A percentile compares a stretch with the other conserved stretches of the same genome.
phyloP scores from a whole-genome alignment of 148 eudicot species.

The Amaranthus hypochondriacus region DNA sequence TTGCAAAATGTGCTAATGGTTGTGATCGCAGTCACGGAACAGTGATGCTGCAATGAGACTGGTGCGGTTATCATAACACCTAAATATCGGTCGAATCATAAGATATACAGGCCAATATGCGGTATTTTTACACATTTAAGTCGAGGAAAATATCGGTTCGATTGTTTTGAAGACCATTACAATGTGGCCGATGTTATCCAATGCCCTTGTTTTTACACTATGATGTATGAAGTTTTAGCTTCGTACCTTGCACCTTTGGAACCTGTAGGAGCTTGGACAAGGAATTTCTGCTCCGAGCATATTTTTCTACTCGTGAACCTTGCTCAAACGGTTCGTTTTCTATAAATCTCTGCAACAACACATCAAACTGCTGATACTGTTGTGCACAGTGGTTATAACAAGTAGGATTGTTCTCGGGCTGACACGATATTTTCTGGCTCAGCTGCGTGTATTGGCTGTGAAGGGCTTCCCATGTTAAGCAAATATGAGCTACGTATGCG shows the following conservation, averaged over 20 bases:
- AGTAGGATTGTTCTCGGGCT: conserved; percentile 49
- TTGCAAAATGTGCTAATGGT: neutral
- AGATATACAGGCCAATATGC: too few species aligned
- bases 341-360: conserved; percentile 79
- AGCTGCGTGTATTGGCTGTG: conserved; percentile 83
- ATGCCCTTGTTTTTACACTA: too few species aligned
- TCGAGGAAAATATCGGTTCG: too few species aligned
- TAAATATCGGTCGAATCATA: too few species aligned
- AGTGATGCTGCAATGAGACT: too few species aligned
- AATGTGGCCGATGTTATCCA: too few species aligned
- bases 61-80: too few species aligned
- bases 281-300: conserved; percentile 64
- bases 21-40: neutral
- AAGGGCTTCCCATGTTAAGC: conserved; percentile 95
- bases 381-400: conserved; percentile 82
- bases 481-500: conserved; percentile 80
- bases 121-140: too few species aligned
- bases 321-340: conserved; percentile 92
- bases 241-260: conserved; percentile 76
- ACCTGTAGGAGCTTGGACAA: conserved; percentile 79
- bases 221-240: neutral
- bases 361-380: conserved; percentile 92
- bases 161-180: too few species aligned
- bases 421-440: conserved; percentile 71
- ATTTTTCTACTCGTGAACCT: conserved; percentile 68